Evolutionary conservation across 148 eudicot species (phyloP), one percentile per base, ranked within the genome.

Genomic region (Limonium bicolor): DNA sequence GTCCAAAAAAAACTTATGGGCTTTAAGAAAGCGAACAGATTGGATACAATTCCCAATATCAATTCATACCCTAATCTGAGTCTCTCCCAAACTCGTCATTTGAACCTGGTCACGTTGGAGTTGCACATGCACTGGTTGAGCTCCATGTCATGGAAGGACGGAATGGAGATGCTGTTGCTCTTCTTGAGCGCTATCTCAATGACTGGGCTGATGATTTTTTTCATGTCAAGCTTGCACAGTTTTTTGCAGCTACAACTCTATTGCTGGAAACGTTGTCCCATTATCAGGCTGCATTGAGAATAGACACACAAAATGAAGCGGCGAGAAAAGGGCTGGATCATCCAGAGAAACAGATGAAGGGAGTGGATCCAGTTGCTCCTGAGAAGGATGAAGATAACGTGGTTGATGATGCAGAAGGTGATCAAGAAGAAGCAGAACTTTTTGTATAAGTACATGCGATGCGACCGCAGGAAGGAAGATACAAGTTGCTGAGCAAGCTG

Each of bases 151-250:
- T 71, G n/a, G 99, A 90, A 66, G 95, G 99, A 14, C 70, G 95
- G 54, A 90, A 84, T 54, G 77, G 77, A 50, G 95, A 84, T 58
- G 95, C 99, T 11, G 87, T 90, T 13, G 51, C 93, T 48, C 87
- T 90, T 43, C 83, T 90, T 20, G 94, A 90, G 62, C 61, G 99
- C 1, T 80, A 90, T 68, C 81, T 90, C 17, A 80, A 90, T 59
- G 99, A 90, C 54, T 84, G 99, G 99, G 93, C 95, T 13, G 93
- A 84, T 53, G 99, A 90, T 58, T 90, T 87, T 59, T 74, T 90
- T 46, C 87, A 90, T 63, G 95, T 90, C 52, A 90, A 90, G 77
- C 88, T 90, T 64, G 99, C 95, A 38, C 99, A 90, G 68, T 86
- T 90, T 29, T 80, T 80, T 75, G 80, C 93, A 29, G 87, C 95